Evolutionary conservation across 495 filamentous ascomycete genomes (phyloP).

Genomic region (Penicillium desertorum): DNA sequence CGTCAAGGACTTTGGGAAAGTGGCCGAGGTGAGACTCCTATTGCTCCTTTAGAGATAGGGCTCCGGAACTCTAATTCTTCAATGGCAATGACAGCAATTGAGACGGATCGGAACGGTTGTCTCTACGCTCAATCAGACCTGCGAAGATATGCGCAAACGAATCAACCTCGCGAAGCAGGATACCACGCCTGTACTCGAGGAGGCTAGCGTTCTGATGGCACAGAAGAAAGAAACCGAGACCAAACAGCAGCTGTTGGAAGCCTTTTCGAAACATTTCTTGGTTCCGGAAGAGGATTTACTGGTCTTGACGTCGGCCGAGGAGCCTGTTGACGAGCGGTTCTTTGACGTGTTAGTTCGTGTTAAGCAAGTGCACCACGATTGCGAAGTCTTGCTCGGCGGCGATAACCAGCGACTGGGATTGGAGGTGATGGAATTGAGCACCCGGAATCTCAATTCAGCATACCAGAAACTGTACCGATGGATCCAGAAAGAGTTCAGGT

Average conservation of each 20-base stretch:
- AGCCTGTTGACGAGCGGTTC: slow-evolving; percentile 82
- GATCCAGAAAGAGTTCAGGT: slow-evolving; percentile 92
- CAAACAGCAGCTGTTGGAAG: slow-evolving; percentile 81
- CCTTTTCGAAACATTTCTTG: slow-evolving; percentile 82
- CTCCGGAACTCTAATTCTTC: slow-evolving; percentile 14
- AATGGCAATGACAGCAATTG: slow-evolving; percentile 63
- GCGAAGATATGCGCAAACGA: slow-evolving; percentile 76
- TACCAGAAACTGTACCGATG: slow-evolving; percentile 95
- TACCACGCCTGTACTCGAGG: slow-evolving; percentile 73
- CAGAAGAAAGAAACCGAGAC: slow-evolving; percentile 76
- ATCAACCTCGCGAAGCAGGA: slow-evolving; percentile 72
- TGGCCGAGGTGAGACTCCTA: slow-evolving; percentile 71
- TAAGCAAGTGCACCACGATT: slow-evolving; percentile 85
- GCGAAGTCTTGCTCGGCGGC: slow-evolving; percentile 81
- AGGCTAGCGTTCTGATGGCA: slow-evolving; percentile 69
- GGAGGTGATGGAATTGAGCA: slow-evolving; percentile 88
- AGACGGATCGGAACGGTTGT: slow-evolving; percentile 80
- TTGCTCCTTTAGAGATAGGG: not conserved
- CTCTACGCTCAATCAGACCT: slow-evolving; percentile 72
- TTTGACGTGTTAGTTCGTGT: slow-evolving; percentile 77
- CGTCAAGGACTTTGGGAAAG: slow-evolving; percentile 82
- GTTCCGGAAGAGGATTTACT: slow-evolving; percentile 76
- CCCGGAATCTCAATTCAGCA: slow-evolving; percentile 79
- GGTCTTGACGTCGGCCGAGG: slow-evolving; percentile 68
- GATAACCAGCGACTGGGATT: slow-evolving; percentile 84